These are phyloP conservation scores for Chrysophaeum taylorii DNA, from an alignment of 352 stramenopile genomes.

Conservation along the genomic window DNA sequence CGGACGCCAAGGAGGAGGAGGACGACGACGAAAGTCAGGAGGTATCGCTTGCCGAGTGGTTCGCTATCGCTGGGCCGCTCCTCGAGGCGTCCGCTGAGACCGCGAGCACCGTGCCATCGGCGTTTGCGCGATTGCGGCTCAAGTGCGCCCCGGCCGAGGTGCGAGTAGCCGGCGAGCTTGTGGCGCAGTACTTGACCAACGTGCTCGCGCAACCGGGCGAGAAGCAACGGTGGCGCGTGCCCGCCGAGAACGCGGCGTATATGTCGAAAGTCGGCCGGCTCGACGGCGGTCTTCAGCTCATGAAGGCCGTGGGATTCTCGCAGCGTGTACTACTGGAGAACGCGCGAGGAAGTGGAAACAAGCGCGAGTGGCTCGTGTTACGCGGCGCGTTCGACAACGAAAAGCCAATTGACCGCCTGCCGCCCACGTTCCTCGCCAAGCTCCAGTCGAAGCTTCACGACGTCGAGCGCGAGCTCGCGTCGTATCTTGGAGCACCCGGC, in stretches of 20 bases:
- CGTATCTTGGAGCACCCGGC: background rate
- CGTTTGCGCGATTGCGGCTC: constrained; percentile 15
- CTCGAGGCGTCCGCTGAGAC: constrained; percentile 10
- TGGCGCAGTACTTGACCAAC: constrained; percentile 6
- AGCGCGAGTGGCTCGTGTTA: background rate
- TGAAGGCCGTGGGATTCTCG: constrained; percentile 9
- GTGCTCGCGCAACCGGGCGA: background rate
- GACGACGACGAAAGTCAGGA: constrained; percentile 10
- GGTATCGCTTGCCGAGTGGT: constrained; percentile 17
- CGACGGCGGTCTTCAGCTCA: constrained; percentile 13
- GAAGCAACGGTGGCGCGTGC: constrained; percentile 1
- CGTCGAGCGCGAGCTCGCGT: constrained; percentile 1
- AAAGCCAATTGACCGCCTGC: no score
- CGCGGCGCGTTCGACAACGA: background rate
- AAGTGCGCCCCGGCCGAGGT: constrained; percentile 5
- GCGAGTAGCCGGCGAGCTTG: constrained; percentile 7
- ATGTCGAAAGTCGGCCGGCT: constrained; percentile 1
- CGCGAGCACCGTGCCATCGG: constrained; percentile 14
- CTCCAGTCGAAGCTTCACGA: constrained; percentile 8
- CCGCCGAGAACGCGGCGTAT: background rate
- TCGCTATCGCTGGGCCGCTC: constrained; percentile 14
- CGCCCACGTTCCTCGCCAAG: background rate
- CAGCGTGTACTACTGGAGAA: background rate
- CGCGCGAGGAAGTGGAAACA: no score
- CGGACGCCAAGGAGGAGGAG: background rate